Evolutionary conservation across 495 filamentous ascomycete species (phyloP).

Genomic region (Lepidopterella palustris): DNA sequence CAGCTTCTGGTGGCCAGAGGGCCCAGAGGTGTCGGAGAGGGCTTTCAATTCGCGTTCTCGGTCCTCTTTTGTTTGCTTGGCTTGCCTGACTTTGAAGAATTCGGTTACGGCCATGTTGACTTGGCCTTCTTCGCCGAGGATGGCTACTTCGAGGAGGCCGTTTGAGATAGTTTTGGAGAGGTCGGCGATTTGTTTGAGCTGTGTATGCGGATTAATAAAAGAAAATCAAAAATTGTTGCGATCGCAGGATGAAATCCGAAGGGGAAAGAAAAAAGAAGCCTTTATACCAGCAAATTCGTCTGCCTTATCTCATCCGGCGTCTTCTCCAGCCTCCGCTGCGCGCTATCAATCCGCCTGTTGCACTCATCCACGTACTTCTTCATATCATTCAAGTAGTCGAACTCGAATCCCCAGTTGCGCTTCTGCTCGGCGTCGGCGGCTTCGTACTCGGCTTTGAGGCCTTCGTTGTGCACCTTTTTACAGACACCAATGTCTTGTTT

Average conservation of each 20-base stretch:
- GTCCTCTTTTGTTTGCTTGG: conserved; percentile 74
- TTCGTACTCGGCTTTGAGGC: conserved; percentile 83
- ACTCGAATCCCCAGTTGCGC: conserved; percentile 80
- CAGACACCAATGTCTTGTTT: conserved; percentile 95
- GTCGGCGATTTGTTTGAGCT: conserved; percentile 81
- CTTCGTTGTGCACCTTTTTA: conserved; percentile 82
- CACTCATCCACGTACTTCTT: conserved; percentile 94
- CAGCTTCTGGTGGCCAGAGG: conserved; percentile 91
- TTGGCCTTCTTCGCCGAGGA: conserved; percentile 74
- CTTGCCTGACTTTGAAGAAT: conserved; percentile 72
- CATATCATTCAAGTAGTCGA: conserved; percentile 94
- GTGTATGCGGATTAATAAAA: not conserved
- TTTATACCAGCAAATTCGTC: conserved; percentile 77
- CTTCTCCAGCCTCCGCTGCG: conserved; percentile 89
- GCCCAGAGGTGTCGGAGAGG: conserved; percentile 84
- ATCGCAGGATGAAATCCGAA: no score
- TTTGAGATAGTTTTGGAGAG: conserved; percentile 70
- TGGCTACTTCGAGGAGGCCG: conserved; percentile 75
- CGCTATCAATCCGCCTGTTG: conserved; percentile 84
- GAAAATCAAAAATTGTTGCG: no score
- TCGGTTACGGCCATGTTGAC: conserved; percentile 79
- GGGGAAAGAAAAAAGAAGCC: no score
- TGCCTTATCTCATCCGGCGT: conserved; percentile 95
- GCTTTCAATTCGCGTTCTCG: conserved; percentile 85
- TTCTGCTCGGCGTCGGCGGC: conserved; percentile 58